Evolutionary conservation across 257 asterid genomes (phyloP).

Genomic region (Salvia splendens): DNA sequence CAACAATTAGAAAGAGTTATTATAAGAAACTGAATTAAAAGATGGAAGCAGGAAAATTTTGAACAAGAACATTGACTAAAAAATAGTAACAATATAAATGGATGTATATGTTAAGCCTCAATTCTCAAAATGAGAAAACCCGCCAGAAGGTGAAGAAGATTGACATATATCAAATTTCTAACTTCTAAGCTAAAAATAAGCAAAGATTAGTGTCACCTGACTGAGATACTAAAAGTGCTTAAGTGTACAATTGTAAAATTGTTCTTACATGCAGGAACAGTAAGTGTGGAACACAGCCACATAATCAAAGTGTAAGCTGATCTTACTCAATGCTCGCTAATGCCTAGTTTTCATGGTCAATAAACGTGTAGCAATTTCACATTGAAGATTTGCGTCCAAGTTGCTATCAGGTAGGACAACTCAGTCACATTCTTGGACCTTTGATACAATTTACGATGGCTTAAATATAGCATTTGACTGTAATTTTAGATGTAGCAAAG

Average conservation of each 20-base stretch:
- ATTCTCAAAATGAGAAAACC: not conserved
- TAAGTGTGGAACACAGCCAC: not conserved
- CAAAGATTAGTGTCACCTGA: not conserved
- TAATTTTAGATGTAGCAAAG: slow-evolving; percentile 10
- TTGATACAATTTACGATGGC: slow-evolving; percentile 8
- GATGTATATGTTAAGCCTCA: not conserved
- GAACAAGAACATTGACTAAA: slow-evolving; percentile 12
- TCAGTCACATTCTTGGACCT: slow-evolving; percentile 1
- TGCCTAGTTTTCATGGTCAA: slow-evolving; percentile 19
- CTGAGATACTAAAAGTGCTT: not conserved
- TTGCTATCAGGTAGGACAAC: slow-evolving; percentile 11
- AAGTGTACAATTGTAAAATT: not conserved
- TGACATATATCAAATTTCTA: not conserved
- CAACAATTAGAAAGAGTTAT: not conserved
- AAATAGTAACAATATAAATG: not conserved
- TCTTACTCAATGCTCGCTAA: slow-evolving; percentile 19
- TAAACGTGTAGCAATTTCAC: slow-evolving; percentile 1
- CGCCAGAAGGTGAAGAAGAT: slow-evolving; percentile 5
- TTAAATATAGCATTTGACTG: not conserved
- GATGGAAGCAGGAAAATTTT: slow-evolving; percentile 4
- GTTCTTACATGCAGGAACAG: not conserved
- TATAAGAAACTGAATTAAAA: slow-evolving; percentile 12
- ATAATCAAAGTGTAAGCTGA: slow-evolving; percentile 10
- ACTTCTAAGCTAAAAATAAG: slow-evolving; percentile 12
- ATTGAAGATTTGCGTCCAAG: slow-evolving; percentile 2